Conservation (phyloP, 768 basidiomycete genomes). For the Kondoa subrosea region DNA sequence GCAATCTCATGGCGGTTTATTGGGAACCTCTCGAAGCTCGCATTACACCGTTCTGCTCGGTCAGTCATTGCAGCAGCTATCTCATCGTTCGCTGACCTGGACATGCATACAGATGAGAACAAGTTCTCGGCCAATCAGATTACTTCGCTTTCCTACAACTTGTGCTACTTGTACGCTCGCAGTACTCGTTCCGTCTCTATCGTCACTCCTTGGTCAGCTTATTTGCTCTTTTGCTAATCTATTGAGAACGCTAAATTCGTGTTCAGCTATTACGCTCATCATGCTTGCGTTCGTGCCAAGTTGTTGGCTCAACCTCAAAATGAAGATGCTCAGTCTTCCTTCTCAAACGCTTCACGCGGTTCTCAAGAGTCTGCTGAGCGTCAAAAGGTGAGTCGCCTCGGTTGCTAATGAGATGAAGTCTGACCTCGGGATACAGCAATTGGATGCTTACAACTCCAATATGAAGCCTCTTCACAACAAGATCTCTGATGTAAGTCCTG, state of each 20-base stretch:
- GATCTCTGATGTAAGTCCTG: neutral
- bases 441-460: neutral
- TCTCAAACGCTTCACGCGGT: constrained; percentile 3
- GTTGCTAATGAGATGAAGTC: neutral
- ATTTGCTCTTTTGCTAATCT: neutral
- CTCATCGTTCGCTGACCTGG: neutral
- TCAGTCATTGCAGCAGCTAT: neutral
- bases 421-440: neutral
- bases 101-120: constrained; percentile 43
- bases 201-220: constrained; percentile 11
- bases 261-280: constrained; percentile 16
- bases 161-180: constrained; percentile 59
- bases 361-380: neutral
- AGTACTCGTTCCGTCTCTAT: constrained; percentile 57
- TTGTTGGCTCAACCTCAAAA: neutral
- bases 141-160: constrained; percentile 53
- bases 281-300: constrained; percentile 1
- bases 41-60: constrained; percentile 19
- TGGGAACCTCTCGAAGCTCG: constrained; percentile 11
- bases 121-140: constrained; percentile 50
- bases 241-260: neutral
- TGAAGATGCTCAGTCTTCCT: constrained; percentile 4
- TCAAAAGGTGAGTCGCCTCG: neutral
- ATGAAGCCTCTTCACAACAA: neutral
- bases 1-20: constrained; percentile 15